Conservation (phyloP, 805 yeast species). For the Tetrapisispora namnaoensis region DNA sequence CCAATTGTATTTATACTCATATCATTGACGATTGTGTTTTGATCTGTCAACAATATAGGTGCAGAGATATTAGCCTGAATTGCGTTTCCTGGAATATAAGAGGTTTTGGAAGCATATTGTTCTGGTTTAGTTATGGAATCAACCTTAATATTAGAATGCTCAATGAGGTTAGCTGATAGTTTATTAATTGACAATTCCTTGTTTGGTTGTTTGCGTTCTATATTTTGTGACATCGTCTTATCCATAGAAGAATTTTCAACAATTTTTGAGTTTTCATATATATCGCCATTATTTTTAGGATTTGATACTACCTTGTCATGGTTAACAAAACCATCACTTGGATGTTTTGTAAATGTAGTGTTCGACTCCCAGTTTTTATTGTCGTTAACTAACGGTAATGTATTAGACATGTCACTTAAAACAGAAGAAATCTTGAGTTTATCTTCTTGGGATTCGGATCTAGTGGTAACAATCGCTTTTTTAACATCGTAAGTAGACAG, state of each 20-base stretch:
- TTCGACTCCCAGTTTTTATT: background rate
- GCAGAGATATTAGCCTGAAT: background rate
- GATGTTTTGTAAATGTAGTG: background rate
- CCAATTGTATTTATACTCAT: background rate
- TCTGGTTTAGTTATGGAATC: background rate
- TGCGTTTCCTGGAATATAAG: background rate
- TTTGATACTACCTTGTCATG: background rate
- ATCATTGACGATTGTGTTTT: background rate
- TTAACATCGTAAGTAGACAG: background rate
- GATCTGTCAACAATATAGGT: background rate
- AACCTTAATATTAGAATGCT: background rate
- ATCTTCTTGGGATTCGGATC: background rate
- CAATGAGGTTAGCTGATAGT: too few relatives aligned
- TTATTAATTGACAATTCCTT: background rate
- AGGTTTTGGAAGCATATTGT: background rate
- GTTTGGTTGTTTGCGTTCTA: background rate
- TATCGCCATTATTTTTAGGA: background rate
- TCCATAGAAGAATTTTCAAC: background rate
- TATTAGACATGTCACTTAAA: background rate
- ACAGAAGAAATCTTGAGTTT: too few relatives aligned
- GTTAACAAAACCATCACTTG: background rate
- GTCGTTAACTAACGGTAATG: background rate
- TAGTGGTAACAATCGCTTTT: background rate
- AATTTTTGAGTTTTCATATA: too few relatives aligned
- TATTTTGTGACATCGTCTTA: background rate